These are phyloP conservation scores for Petunia hybrid DNA, from an alignment of 305 asterid genomes.

Conservation along the genomic window DNA sequence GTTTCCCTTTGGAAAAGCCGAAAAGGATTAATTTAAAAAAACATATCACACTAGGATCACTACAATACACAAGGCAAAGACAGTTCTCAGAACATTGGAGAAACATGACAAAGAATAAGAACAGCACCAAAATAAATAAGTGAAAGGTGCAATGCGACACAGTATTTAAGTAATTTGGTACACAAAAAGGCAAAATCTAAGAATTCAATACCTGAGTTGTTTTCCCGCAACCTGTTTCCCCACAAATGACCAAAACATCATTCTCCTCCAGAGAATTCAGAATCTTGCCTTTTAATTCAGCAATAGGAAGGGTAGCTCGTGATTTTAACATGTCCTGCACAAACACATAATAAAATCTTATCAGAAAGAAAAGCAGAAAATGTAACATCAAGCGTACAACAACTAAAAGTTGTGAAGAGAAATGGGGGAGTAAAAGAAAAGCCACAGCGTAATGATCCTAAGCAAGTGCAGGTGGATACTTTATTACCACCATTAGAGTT, in stretches of 20 bases:
- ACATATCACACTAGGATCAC: background rate
- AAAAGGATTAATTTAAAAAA: conserved; percentile 18
- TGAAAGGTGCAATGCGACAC: background rate
- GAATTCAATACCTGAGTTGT: conserved; percentile 84
- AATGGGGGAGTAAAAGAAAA: conserved; percentile 14
- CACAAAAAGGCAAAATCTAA: conserved; percentile 17
- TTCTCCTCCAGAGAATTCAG: conserved; percentile 72
- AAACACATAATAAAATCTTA: conserved; percentile 30
- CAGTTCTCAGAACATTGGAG: background rate
- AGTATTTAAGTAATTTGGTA: conserved; percentile 24
- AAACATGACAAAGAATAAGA: conserved; percentile 1
- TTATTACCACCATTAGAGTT: background rate
- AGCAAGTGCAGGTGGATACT: conserved; percentile 1
- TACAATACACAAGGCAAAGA: conserved; percentile 17
- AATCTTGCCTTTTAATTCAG: conserved; percentile 77
- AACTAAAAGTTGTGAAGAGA: conserved; percentile 1
- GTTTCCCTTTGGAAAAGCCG: background rate
- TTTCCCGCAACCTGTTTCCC: conserved; percentile 99
- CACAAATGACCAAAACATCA: conserved; percentile 85
- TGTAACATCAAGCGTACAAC: background rate
- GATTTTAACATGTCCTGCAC: conserved; percentile 79
- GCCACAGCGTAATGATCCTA: background rate
- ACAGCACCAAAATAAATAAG: background rate
- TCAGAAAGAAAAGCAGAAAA: conserved; percentile 37
- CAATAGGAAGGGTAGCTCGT: conserved; percentile 86